phyloP scores from a whole-genome alignment of 139 green algal genomes.

The Chlorella ohadii region DNA sequence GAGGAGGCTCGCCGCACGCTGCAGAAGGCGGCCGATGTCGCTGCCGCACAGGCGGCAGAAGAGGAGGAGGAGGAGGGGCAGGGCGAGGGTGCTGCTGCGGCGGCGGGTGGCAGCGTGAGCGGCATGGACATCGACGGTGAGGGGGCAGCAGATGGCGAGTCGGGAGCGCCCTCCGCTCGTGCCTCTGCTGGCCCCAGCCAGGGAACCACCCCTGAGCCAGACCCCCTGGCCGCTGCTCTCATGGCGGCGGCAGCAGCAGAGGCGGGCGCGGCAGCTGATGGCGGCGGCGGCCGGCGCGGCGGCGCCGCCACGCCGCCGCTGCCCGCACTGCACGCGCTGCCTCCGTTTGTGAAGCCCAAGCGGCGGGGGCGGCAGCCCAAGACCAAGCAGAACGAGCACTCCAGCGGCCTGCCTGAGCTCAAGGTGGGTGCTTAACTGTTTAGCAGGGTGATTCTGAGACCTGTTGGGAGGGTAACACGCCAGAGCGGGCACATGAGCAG shows the following conservation, averaged over 20 bases:
- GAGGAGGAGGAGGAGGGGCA: not conserved
- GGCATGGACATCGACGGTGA: not conserved
- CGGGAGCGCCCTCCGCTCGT: not conserved
- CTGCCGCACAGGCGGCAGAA: not conserved
- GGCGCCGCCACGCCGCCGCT: not conserved
- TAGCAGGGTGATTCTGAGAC: too few species aligned
- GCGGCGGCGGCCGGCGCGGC: too few species aligned
- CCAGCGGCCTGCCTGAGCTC: slow-evolving; percentile 17
- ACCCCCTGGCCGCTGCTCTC: not conserved
- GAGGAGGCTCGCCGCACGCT: not conserved
- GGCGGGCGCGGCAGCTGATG: not conserved
- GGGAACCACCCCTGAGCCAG: not conserved
- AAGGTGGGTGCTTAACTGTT: not conserved
- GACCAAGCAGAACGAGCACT: slow-evolving; percentile 1
- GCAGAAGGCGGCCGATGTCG: not conserved
- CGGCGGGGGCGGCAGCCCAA: not conserved
- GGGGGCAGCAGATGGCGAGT: not conserved
- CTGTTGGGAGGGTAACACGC: too few species aligned
- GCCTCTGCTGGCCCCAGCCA: not conserved
- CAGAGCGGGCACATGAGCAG: too few species aligned
- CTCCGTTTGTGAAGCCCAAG: not conserved
- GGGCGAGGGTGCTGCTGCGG: not conserved
- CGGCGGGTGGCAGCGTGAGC: not conserved
- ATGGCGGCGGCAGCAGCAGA: not conserved
- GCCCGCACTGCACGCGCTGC: not conserved